Conservation (phyloP, 1,139 yeast genomes). For the Sugiyamaella grinbergsii region DNA sequence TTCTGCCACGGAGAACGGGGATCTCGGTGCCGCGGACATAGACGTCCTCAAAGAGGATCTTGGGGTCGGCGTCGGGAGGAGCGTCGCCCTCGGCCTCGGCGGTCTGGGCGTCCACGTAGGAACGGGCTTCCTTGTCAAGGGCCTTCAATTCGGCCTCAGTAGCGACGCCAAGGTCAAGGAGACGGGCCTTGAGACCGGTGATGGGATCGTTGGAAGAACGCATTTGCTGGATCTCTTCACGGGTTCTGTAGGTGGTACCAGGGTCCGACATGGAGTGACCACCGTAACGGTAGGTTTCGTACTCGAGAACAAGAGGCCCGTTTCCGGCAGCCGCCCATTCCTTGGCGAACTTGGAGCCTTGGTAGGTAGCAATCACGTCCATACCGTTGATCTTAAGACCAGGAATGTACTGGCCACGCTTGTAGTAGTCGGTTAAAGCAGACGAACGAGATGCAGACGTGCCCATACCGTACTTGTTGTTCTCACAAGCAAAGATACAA, state of each 20-base stretch:
- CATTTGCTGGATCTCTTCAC: constrained; percentile 99
- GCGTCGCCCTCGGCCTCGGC: constrained; percentile 92
- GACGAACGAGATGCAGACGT: constrained; percentile 96
- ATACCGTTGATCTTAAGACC: constrained; percentile 98
- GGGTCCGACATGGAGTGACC: constrained; percentile 99
- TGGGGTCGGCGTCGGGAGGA: constrained; percentile 94
- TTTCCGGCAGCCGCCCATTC: constrained; percentile 93
- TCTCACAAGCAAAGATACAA: constrained; percentile 92
- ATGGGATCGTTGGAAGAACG: constrained; percentile 97
- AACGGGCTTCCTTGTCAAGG: constrained; percentile 94
- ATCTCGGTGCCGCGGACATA: constrained; percentile 94
- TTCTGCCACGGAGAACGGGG: constrained; percentile 93
- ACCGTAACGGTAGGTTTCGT: constrained; percentile 98
- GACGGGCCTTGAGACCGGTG: constrained; percentile 87
- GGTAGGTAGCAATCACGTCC: constrained; percentile 95
- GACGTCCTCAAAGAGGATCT: constrained; percentile 92
- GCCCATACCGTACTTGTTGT: constrained; percentile 99
- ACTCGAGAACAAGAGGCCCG: constrained; percentile 94
- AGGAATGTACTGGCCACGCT: constrained; percentile 99
- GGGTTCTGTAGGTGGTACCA: constrained; percentile 99
- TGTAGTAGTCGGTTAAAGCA: constrained; percentile 93
- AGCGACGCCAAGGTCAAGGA: constrained; percentile 80
- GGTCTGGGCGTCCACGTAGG: constrained; percentile 91
- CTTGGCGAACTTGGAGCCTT: constrained; percentile 95
- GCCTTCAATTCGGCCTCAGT: constrained; percentile 92